Conservation (phyloP, 768 basidiomycete genomes). For the Pleurotus pulmonarius region DNA sequence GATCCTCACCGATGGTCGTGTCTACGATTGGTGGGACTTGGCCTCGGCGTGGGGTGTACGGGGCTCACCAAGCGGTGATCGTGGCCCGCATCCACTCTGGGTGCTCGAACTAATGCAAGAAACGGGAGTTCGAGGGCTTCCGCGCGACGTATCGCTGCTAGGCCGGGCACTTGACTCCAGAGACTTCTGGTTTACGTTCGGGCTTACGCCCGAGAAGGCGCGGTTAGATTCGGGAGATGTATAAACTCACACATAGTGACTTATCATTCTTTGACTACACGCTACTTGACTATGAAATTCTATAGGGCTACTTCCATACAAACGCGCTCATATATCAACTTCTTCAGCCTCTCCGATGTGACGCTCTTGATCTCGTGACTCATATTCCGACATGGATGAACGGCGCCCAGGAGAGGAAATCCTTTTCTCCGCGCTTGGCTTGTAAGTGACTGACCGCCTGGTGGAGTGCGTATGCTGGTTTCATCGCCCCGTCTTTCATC, state of each 20-base stretch:
- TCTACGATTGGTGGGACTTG: slow-evolving; percentile 71
- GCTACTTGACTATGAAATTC: neutral
- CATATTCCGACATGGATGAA: slow-evolving; percentile 20
- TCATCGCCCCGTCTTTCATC: slow-evolving; percentile 7
- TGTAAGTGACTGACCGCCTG: slow-evolving; percentile 16
- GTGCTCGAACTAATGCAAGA: slow-evolving; percentile 58
- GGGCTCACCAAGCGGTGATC: slow-evolving; percentile 1
- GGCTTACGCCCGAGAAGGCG: slow-evolving; percentile 37
- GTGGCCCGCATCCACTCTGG: slow-evolving; percentile 45
- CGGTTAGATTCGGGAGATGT: slow-evolving; percentile 20
- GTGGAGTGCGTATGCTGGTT: slow-evolving; percentile 21
- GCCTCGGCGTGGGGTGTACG: slow-evolving; percentile 48
- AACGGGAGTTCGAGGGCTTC: slow-evolving; percentile 42
- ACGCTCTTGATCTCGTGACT: neutral
- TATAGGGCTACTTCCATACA: too few relatives aligned
- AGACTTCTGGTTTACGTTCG: slow-evolving; percentile 56
- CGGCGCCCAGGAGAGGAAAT: slow-evolving; percentile 18
- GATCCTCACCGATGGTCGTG: slow-evolving; percentile 50
- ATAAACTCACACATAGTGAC: neutral
- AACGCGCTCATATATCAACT: too few relatives aligned
- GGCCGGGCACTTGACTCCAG: slow-evolving; percentile 55
- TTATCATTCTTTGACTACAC: neutral
- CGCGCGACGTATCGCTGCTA: slow-evolving; percentile 43
- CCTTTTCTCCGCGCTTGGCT: slow-evolving; percentile 8
- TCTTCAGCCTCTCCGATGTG: too few relatives aligned